phyloP scores from a whole-genome alignment of 805 yeast species.

The Candida adriatica region DNA sequence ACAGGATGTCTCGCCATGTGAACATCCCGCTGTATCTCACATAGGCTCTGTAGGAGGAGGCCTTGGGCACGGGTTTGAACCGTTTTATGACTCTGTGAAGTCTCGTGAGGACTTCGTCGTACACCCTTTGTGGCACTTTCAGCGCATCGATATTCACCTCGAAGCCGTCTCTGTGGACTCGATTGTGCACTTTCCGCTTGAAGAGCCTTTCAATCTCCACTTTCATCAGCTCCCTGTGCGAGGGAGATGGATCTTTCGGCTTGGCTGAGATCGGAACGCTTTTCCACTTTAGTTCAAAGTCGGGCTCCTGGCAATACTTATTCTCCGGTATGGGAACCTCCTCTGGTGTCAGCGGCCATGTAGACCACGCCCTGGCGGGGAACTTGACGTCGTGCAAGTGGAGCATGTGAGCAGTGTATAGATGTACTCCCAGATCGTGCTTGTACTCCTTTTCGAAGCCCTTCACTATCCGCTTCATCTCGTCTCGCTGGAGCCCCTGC shows the following conservation, averaged over 20 bases:
- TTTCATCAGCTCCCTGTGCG: background rate
- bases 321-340: background rate
- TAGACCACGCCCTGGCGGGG: background rate
- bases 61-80: too few species aligned
- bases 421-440: conserved; percentile 54
- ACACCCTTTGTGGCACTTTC: background rate
- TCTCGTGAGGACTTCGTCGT: background rate
- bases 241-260: too few species aligned
- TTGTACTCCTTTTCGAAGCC: conserved; percentile 43
- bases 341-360: background rate
- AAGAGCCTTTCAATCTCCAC: background rate
- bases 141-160: background rate
- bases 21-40: too few species aligned
- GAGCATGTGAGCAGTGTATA: background rate
- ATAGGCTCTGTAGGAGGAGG: too few species aligned
- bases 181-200: background rate
- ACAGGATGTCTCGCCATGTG: background rate
- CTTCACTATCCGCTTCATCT: conserved; percentile 21
- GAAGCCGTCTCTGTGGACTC: background rate
- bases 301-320: background rate
- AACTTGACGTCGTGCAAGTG: background rate
- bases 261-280: too few species aligned
- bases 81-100: too few species aligned
- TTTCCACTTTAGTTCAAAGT: background rate
- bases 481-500: background rate